These are phyloP conservation scores for Eucalyptus erythrocorys DNA, from an alignment of 345 rosid species.

Conservation along the genomic window DNA sequence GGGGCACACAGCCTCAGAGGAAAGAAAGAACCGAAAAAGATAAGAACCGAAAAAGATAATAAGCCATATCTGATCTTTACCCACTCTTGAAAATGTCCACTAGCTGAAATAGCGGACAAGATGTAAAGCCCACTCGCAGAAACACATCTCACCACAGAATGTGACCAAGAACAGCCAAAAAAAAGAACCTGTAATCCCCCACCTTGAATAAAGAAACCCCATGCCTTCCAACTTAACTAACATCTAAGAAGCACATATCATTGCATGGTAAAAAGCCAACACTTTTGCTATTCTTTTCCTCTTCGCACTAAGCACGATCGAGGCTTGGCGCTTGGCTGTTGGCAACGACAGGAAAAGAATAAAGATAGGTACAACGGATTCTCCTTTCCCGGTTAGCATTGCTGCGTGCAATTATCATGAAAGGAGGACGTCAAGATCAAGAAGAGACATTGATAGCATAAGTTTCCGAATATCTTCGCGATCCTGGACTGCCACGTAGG, in stretches of 20 bases:
- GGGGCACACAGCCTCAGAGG: background rate
- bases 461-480: background rate
- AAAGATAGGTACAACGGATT: background rate
- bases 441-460: background rate
- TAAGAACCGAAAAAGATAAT: background rate
- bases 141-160: background rate
- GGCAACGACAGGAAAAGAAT: background rate
- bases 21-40: background rate
- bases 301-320: background rate
- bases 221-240: background rate
- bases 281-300: background rate
- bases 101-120: background rate
- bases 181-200: background rate
- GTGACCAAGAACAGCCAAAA: background rate
- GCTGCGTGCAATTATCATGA: background rate
- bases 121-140: background rate
- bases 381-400: background rate
- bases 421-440: background rate
- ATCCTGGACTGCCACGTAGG: slow-evolving; percentile 13
- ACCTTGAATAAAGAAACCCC: background rate
- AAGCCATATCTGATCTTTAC: background rate
- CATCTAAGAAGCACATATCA: background rate
- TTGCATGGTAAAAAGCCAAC: background rate
- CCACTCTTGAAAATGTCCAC: background rate
- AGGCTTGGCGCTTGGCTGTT: background rate